Evolutionary conservation across 2,329 filamentous ascomycete species (phyloP).

Genomic region (Blastomyces parvus): DNA sequence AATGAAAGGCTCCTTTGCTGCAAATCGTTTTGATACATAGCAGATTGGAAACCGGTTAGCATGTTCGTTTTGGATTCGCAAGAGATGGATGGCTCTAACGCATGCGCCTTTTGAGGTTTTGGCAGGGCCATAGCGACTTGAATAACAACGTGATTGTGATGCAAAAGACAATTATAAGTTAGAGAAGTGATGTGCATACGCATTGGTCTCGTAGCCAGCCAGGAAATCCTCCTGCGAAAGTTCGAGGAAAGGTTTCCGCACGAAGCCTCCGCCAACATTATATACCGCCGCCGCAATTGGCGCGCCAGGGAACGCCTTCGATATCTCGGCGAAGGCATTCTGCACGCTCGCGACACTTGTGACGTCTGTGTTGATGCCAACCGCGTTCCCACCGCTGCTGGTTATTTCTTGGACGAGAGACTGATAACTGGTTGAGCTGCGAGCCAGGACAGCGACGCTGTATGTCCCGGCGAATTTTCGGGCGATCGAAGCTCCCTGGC

Average conservation of each 20-base stretch:
- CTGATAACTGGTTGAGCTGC: constrained; percentile 49
- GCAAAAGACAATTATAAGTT: background rate
- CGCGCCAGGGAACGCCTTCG: constrained; percentile 42
- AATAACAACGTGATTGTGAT: background rate
- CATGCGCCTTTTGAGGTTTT: background rate
- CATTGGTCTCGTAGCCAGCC: constrained; percentile 41
- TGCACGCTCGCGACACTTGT: constrained; percentile 45
- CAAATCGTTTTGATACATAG: background rate
- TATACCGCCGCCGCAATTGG: constrained; percentile 48
- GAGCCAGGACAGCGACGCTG: constrained; percentile 50
- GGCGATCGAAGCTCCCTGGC: constrained; percentile 48
- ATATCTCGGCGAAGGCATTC: constrained; percentile 45
- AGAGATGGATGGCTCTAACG: no score
- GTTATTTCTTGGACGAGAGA: constrained; percentile 52
- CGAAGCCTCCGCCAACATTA: constrained; percentile 50
- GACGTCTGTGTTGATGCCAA: constrained; percentile 53
- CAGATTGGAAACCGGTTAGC: background rate
- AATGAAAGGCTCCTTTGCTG: constrained; percentile 59
- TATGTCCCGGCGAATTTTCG: constrained; percentile 51
- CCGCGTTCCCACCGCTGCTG: constrained; percentile 46
- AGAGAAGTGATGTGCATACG: constrained; percentile 29
- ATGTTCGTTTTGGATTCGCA: background rate
- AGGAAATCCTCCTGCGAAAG: constrained; percentile 50
- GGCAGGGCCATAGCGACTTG: background rate
- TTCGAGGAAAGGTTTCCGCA: constrained; percentile 53